phyloP scores from a whole-genome alignment of 495 filamentous ascomycete genomes.

The Aspergillus sclerotioniger region DNA sequence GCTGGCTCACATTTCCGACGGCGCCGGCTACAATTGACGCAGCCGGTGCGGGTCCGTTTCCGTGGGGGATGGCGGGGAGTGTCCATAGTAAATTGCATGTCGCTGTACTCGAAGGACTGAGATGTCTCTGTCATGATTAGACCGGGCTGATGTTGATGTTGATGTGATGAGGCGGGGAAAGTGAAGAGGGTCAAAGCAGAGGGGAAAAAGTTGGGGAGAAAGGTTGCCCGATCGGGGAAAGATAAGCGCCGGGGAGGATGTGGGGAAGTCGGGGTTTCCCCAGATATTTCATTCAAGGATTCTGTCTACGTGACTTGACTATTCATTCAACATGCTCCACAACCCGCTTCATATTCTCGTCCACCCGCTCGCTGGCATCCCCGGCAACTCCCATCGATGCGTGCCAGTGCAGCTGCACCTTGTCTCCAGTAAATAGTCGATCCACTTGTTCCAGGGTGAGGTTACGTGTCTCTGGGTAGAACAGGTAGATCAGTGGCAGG shows the following conservation, averaged over 20 bases:
- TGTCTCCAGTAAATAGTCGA: constrained; percentile 42
- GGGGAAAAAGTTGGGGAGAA: constrained; percentile 5
- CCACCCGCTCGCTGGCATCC: constrained; percentile 24
- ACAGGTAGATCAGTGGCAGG: constrained; percentile 70
- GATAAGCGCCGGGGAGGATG: constrained; percentile 24
- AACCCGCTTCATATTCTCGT: constrained; percentile 23
- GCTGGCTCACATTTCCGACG: constrained; percentile 30
- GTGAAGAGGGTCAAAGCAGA: neutral
- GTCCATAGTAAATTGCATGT: constrained; percentile 9
- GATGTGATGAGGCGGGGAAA: constrained; percentile 3
- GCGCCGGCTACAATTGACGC: constrained; percentile 34
- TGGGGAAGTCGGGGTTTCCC: neutral
- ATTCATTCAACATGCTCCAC: constrained; percentile 30
- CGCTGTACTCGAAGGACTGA: neutral
- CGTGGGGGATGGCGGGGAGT: constrained; percentile 17
- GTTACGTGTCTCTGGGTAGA: constrained; percentile 65
- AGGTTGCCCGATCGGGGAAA: constrained; percentile 21
- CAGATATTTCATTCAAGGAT: no score
- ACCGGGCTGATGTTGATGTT: neutral
- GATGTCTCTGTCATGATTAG: neutral
- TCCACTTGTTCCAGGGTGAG: constrained; percentile 75
- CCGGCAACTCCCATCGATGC: constrained; percentile 32
- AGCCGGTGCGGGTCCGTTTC: constrained; percentile 34
- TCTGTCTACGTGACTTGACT: neutral
- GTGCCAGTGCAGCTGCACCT: constrained; percentile 47